These are phyloP conservation scores for Phlebiopsis gigantea DNA, from an alignment of 768 basidiomycete species.

Conservation along the genomic window DNA sequence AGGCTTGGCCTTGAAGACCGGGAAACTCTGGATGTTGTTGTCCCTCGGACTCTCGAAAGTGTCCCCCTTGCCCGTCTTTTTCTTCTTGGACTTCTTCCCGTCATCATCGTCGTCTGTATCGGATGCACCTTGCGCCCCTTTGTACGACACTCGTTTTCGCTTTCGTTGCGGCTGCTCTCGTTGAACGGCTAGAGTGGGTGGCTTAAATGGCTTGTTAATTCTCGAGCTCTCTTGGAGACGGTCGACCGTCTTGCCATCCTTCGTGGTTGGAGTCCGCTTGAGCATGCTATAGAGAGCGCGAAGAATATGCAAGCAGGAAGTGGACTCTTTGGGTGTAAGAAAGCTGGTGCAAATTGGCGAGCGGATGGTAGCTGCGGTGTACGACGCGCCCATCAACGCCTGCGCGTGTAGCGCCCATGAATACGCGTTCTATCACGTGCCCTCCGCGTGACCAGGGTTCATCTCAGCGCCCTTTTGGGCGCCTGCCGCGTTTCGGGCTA, in stretches of 20 bases:
- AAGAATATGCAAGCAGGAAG: neutral
- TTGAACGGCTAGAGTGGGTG: slow-evolving; percentile 50
- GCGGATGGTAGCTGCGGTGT: no score
- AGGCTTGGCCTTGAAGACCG: slow-evolving; percentile 78
- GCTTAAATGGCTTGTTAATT: slow-evolving; percentile 77
- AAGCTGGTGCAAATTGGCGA: neutral
- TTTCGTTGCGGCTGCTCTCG: slow-evolving; percentile 70
- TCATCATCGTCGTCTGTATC: slow-evolving; percentile 54
- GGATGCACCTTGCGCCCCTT: slow-evolving; percentile 48
- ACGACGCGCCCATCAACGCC: neutral
- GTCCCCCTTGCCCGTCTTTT: slow-evolving; percentile 55
- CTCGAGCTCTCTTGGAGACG: slow-evolving; percentile 67
- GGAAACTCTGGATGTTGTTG: slow-evolving; percentile 57
- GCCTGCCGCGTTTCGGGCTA: no score
- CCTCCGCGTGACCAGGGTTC: neutral
- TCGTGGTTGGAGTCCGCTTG: slow-evolving; percentile 60
- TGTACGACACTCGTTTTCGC: slow-evolving; percentile 86
- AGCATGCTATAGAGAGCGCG: slow-evolving; percentile 44
- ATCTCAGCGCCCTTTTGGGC: neutral
- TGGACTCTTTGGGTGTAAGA: neutral
- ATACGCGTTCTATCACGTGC: neutral
- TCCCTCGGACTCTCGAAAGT: slow-evolving; percentile 55
- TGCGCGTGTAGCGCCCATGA: neutral
- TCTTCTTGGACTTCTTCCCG: slow-evolving; percentile 54
- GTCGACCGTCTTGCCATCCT: slow-evolving; percentile 63